Evolutionary conservation across 192 early-diverging fungal species (phyloP), one percentile per base, ranked within the genome.

Genomic region (Rhizophagus sp.): DNA sequence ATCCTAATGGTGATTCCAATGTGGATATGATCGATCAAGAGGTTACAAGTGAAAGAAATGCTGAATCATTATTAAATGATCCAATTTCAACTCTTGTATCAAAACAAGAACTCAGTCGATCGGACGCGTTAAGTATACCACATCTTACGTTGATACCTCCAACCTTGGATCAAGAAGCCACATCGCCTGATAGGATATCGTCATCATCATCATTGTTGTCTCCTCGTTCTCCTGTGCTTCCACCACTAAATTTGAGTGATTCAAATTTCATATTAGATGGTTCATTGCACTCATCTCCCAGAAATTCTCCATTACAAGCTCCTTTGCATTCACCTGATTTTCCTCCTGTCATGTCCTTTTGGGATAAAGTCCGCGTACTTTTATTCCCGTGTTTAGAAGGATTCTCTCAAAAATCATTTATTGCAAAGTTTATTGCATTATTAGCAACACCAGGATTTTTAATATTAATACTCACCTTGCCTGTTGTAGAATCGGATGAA

Each of bases 381-480:
- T 83, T 91, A 36, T 91, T 93, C 65, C 92, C 92, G 0, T 88
- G 87, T 6, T 49, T 93, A 7, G 62, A 83, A n/a, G 75, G 86
- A 49, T 93, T 89, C 84, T 73, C 84, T 7, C 50, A 85, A 9
- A 91, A 91, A 39, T 79, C 83, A 22, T 22, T 72, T 15, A 84
- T 84, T 68, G 83, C 86, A 50, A 88, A 87, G 68, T 78, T 89
- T 22, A 85, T 84, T 70, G 82, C 88, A 0, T 36, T 93, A 3
- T 71, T 88, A 1, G 88, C 88, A 5, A 83, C 85, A 1, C 92
- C 92, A 2, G 87, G 89, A 25, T 81, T 89, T 12, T 79, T 90
- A 1, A 15, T 90, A 1, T 70, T 93, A 34, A 85, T 82, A 2
- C 52, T 91, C 27, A 93, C 93, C 0, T 79, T 92, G 61, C 92